Evolutionary conservation across 345 rosid genomes (phyloP).

Genomic region (Melastoma malabathricum): DNA sequence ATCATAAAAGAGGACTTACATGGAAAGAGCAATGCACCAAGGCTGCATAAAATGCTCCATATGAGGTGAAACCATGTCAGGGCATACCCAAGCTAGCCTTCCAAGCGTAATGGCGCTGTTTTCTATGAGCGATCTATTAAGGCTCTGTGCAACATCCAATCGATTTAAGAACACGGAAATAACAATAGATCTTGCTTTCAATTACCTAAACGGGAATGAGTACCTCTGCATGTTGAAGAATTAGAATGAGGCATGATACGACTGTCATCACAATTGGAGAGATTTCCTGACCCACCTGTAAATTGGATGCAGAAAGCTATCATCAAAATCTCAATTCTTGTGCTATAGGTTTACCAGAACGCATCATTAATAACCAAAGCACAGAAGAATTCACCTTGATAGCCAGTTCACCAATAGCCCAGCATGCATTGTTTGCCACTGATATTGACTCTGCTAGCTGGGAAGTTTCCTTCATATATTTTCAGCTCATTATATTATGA

Average conservation of each 20-base stretch:
- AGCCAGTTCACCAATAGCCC: constrained; percentile 98
- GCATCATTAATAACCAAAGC: neutral
- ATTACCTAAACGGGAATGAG: neutral
- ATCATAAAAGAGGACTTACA: constrained; percentile 28
- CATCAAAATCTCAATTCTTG: neutral
- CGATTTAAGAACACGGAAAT: neutral
- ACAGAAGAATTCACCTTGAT: constrained; percentile 43
- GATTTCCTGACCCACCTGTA: constrained; percentile 86
- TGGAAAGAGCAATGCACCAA: constrained; percentile 88
- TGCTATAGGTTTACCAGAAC: neutral
- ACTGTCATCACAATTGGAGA: constrained; percentile 72
- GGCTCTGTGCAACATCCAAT: constrained; percentile 39
- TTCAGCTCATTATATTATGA: constrained; percentile 3
- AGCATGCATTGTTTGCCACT: constrained; percentile 96
- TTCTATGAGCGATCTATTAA: constrained; percentile 76
- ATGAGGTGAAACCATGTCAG: constrained; percentile 90
- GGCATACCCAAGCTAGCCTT: constrained; percentile 96
- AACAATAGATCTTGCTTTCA: constrained; percentile 1
- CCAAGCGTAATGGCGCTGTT: constrained; percentile 98
- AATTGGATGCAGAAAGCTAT: constrained; percentile 3
- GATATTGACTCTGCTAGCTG: constrained; percentile 59
- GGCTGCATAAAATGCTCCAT: constrained; percentile 98
- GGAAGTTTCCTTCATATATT: constrained; percentile 40
- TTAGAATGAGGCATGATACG: constrained; percentile 51
- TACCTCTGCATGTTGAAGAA: constrained; percentile 81